Percentiles rank a stretch among this genome's conserved stretches.
These are phyloP conservation scores for Elongisporangium undulatum DNA, from an alignment of 352 stramenopile genomes.

Conservation along the genomic window DNA sequence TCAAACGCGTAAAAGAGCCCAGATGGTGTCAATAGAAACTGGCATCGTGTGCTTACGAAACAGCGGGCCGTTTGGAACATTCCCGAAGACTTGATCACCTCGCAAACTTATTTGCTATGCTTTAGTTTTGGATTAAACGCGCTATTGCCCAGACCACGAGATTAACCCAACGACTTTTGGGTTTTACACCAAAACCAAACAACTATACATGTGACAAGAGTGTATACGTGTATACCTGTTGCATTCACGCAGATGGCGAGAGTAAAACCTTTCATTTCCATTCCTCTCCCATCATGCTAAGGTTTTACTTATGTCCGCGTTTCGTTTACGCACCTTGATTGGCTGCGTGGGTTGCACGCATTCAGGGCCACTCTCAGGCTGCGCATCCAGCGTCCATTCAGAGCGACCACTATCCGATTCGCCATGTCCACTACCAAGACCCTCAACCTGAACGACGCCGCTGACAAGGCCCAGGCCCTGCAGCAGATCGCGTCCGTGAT, in stretches of 20 bases:
- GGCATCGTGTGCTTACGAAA: neutral
- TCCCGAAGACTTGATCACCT: neutral
- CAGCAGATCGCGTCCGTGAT: constrained; percentile 83
- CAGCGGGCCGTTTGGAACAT: neutral
- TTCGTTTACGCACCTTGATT: neutral
- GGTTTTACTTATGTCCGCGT: neutral
- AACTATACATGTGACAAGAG: no score
- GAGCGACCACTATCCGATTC: constrained; percentile 11
- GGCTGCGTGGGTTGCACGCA: neutral
- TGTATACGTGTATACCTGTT: neutral
- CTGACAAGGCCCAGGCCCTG: constrained; percentile 45
- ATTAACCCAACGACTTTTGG: neutral
- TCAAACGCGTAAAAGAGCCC: neutral
- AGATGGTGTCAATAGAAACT: neutral
- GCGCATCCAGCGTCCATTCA: constrained; percentile 1
- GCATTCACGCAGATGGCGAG: neutral
- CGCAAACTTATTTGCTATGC: neutral
- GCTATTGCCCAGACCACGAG: no score
- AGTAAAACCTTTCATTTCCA: neutral
- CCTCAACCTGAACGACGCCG: constrained; percentile 40
- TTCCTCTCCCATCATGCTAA: neutral
- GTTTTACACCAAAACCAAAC: neutral
- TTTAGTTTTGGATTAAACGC: neutral
- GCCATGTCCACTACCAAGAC: constrained; percentile 20
- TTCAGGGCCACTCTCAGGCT: neutral